phyloP scores from a whole-genome alignment of 2,329 filamentous ascomycete genomes.

The Nothophoma quercina region DNA sequence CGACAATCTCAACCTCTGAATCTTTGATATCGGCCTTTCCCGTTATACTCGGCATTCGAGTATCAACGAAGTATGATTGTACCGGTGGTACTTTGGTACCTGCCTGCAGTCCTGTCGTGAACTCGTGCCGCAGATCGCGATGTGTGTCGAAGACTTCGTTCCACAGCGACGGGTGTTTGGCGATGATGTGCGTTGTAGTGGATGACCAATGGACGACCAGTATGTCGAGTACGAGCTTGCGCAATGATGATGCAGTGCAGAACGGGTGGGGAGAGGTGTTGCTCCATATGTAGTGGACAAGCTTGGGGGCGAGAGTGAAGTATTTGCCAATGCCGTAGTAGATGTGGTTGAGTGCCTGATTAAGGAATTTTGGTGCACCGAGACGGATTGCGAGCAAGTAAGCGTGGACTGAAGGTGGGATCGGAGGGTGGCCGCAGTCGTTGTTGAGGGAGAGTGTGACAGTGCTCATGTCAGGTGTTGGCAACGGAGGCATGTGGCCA shows the following conservation, averaged over 20 bases:
- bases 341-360: constrained; percentile 22
- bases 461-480: neutral
- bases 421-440: neutral
- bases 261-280: neutral
- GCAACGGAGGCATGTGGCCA: neutral
- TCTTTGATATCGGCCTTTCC: neutral
- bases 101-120: constrained; percentile 24
- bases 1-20: neutral
- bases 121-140: constrained; percentile 17
- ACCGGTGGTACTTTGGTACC: neutral
- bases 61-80: constrained; percentile 13
- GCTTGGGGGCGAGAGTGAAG: constrained; percentile 19
- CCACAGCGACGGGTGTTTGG: constrained; percentile 19
- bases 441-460: neutral
- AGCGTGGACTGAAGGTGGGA: constrained; percentile 22
- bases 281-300: constrained; percentile 23
- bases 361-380: constrained; percentile 21
- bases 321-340: constrained; percentile 15
- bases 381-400: constrained; percentile 27
- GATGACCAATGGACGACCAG: constrained; percentile 19
- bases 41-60: neutral
- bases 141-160: constrained; percentile 17
- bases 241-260: constrained; percentile 1
- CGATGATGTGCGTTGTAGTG: constrained; percentile 1
- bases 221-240: constrained; percentile 22